Conservation (phyloP, 352 stramenopile genomes). For the Phytophthora rubi region DNA sequence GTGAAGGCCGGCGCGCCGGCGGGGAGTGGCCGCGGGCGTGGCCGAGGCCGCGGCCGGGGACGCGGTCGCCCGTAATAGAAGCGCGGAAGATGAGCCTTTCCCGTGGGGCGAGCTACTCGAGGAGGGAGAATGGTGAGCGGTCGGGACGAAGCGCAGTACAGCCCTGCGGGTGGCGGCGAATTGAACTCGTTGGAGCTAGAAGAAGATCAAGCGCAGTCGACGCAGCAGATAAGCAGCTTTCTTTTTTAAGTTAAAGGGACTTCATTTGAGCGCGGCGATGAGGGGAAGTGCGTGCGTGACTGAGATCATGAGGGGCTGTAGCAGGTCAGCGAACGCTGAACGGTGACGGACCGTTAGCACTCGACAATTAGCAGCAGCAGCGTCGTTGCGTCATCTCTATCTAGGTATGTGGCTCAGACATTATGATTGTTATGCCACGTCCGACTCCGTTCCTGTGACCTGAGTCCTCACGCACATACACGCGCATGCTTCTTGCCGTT, state of each 20-base stretch:
- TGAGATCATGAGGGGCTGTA: slow-evolving; percentile 10
- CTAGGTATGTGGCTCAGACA: neutral
- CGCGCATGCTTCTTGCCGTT: too few species aligned
- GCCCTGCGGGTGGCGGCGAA: slow-evolving; percentile 15
- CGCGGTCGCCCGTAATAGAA: slow-evolving; percentile 54
- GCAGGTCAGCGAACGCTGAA: neutral
- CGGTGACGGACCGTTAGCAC: neutral
- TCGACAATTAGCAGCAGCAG: neutral
- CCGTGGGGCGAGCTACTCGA: slow-evolving; percentile 2
- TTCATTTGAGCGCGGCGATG: slow-evolving; percentile 30
- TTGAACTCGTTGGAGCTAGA: slow-evolving; percentile 26
- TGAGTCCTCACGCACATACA: too few species aligned
- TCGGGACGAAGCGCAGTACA: slow-evolving; percentile 16
- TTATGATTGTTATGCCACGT: neutral
- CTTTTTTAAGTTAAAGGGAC: slow-evolving; percentile 45
- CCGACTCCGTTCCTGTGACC: neutral
- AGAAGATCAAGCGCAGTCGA: slow-evolving; percentile 12
- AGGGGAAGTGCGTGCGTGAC: slow-evolving; percentile 3
- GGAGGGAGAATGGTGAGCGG: neutral
- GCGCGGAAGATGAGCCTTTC: slow-evolving; percentile 6
- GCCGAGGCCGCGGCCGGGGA: slow-evolving; percentile 77
- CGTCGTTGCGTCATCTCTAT: neutral
- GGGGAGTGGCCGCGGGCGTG: slow-evolving; percentile 74
- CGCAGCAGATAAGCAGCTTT: slow-evolving; percentile 35
- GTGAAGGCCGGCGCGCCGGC: slow-evolving; percentile 76